A percentile compares a stretch with the other conserved stretches of the same genome.
phyloP scores from a whole-genome alignment of 208 protist genomes.

The Wallacemonas sp. region DNA sequence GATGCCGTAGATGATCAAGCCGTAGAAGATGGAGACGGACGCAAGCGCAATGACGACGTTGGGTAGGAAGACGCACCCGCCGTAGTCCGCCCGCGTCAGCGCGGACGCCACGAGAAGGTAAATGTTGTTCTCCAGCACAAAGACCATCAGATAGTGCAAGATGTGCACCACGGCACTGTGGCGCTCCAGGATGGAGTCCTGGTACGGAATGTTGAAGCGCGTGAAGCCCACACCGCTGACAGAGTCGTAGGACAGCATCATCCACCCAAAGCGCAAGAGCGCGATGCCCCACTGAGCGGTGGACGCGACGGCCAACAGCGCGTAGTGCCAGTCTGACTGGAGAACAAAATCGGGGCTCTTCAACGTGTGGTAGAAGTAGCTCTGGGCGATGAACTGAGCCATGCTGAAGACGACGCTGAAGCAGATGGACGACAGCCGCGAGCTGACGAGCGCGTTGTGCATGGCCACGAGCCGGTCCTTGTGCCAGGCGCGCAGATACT shows the following conservation, averaged over 20 bases:
- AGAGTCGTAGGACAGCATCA: slow-evolving; percentile 57
- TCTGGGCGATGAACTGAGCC: slow-evolving; percentile 70
- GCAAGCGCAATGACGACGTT: slow-evolving; percentile 31
- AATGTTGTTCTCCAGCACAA: slow-evolving; percentile 59
- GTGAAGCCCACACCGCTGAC: slow-evolving; percentile 72
- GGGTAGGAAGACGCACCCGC: slow-evolving; percentile 24
- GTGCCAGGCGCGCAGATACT: slow-evolving; percentile 35
- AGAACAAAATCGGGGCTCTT: background rate
- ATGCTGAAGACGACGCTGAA: slow-evolving; percentile 57
- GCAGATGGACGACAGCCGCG: slow-evolving; percentile 49
- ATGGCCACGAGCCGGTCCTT: slow-evolving; percentile 33
- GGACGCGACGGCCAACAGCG: slow-evolving; percentile 33
- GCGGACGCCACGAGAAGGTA: slow-evolving; percentile 37
- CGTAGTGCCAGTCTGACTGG: slow-evolving; percentile 12
- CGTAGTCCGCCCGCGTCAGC: slow-evolving; percentile 12
- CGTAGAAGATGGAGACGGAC: slow-evolving; percentile 26
- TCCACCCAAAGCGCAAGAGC: slow-evolving; percentile 46
- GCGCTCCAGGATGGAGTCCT: slow-evolving; percentile 28
- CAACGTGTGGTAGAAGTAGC: slow-evolving; percentile 40
- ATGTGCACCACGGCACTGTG: slow-evolving; percentile 39
- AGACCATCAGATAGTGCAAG: slow-evolving; percentile 48
- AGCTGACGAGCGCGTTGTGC: slow-evolving; percentile 67
- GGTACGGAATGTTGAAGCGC: slow-evolving; percentile 51
- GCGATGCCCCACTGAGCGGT: slow-evolving; percentile 43
- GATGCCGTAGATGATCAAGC: slow-evolving; percentile 28